Conservation (phyloP, 2,329 filamentous ascomycete species). For the Plenodomus biglobosus region DNA sequence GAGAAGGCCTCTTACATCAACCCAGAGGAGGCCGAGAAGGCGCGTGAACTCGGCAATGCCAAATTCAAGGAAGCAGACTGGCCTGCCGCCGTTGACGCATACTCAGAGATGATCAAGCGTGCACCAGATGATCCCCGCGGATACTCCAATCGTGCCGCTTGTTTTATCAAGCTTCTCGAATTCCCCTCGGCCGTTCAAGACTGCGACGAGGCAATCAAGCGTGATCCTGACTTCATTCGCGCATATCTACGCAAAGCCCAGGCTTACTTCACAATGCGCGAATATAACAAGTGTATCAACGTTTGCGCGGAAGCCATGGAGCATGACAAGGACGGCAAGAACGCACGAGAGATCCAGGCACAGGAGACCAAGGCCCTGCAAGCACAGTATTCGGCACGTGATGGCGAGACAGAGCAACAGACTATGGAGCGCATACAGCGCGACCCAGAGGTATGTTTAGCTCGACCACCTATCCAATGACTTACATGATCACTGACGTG, state of each 20-base stretch:
- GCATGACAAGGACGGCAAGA: conserved; percentile 77
- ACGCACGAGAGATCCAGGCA: conserved; percentile 87
- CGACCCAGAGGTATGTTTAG: conserved; percentile 77
- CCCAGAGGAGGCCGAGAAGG: conserved; percentile 90
- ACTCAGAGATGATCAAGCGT: conserved; percentile 95
- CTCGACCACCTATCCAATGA: background rate
- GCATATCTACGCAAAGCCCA: conserved; percentile 97
- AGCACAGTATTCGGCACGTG: conserved; percentile 85
- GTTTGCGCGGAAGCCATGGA: conserved; percentile 78
- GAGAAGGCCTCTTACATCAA: conserved; percentile 82
- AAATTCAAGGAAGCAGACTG: conserved; percentile 98
- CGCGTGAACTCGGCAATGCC: conserved; percentile 89
- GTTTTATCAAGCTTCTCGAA: conserved; percentile 93
- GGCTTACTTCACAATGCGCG: conserved; percentile 94
- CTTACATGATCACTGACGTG: conserved; percentile 25
- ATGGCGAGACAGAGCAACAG: conserved; percentile 95
- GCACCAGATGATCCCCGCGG: conserved; percentile 89
- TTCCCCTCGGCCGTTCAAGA: conserved; percentile 93
- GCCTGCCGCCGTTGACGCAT: conserved; percentile 91
- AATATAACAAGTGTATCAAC: conserved; percentile 94
- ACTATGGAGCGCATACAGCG: conserved; percentile 86
- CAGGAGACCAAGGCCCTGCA: conserved; percentile 91
- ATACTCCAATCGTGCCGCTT: conserved; percentile 95
- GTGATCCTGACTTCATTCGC: conserved; percentile 87
- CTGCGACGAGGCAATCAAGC: conserved; percentile 88